Conservation (phyloP, 495 filamentous ascomycete genomes). For the Zalerion maritima region DNA sequence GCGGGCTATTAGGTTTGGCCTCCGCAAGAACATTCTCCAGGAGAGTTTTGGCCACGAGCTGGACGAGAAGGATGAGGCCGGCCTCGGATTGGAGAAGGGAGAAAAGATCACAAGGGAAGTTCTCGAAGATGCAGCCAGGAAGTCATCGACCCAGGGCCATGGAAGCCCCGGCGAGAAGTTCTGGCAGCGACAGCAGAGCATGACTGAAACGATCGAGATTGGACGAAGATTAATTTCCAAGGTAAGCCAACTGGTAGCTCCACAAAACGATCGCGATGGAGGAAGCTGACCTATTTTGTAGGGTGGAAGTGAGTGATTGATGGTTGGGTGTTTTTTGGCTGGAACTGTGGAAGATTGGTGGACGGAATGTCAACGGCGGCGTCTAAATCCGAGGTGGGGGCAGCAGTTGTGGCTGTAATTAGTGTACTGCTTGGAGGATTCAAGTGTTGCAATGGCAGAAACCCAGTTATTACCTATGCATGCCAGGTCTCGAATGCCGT, state of each 20-base stretch:
- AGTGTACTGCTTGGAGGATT: not conserved
- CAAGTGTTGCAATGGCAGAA: too few relatives aligned
- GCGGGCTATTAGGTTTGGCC: conserved; percentile 53
- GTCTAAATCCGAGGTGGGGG: not conserved
- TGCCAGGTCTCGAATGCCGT: too few relatives aligned
- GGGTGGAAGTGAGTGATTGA: too few relatives aligned
- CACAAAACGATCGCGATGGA: too few relatives aligned
- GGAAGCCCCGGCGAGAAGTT: conserved; percentile 39
- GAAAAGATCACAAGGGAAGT: conserved; percentile 33
- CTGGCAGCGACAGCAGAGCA: conserved; percentile 25
- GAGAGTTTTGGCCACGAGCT: conserved; percentile 37
- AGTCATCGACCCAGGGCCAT: conserved; percentile 31
- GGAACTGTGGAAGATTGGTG: too few relatives aligned
- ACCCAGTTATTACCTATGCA: too few relatives aligned
- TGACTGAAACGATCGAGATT: conserved; percentile 24
- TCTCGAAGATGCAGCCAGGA: conserved; percentile 54
- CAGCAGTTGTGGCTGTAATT: conserved; percentile 1
- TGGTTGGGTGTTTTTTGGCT: too few relatives aligned
- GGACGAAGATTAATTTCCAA: conserved; percentile 16
- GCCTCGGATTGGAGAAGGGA: conserved; percentile 20
- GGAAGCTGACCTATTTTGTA: too few relatives aligned
- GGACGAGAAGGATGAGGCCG: conserved; percentile 18
- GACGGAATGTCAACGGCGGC: too few relatives aligned
- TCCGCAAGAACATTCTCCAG: conserved; percentile 59
- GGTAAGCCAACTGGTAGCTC: conserved; percentile 5